Evolutionary conservation across 768 basidiomycete genomes (phyloP), one percentile per base, ranked within the genome.

Genomic region (Agrocybe pediades): DNA sequence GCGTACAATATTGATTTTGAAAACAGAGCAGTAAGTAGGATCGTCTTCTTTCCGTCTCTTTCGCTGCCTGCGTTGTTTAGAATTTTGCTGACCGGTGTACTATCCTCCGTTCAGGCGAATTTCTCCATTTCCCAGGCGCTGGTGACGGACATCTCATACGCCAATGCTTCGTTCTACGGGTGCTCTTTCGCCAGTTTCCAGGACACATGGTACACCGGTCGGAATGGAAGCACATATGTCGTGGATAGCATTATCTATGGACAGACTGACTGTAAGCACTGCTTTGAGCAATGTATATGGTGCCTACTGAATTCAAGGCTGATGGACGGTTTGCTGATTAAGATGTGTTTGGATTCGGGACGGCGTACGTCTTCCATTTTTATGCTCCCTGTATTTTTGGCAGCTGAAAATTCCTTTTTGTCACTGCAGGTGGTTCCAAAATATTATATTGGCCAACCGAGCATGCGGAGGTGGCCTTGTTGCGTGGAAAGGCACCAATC

Each of bases 1-100:
- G 81, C 77, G 8, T 86, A 87, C 56, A 87, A 87, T 57, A 80
- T 88, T 54, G 78, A 87, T 62, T 83, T 86, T 52, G 75, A 84
- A 50, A 88, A 87, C 57, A 73, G 80, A 55, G 85, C 85, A n/a
- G 85, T 86, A 56, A 52, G 80, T 66, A 3, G 11, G 15, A 30
- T 7, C n/a, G n/a, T n/a, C n/a, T n/a, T n/a, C n/a, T n/a, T 11
- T 53, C 23, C 17, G 27, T 5, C 3, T 39, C 47, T 39, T 17
- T 45, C 3, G 41, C 9, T 21, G 3, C 6, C 11, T 5, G 13
- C n/a, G 13, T n/a, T 39, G 6, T 39, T 19, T n/a, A 30, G 40
- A 26, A 20, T 53, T 20, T 20, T n/a, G 41, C 17, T 26, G 42
- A n/a, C n/a, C n/a, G n/a, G n/a, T n/a, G n/a, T n/a, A n/a, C n/a